A percentile compares a stretch with the other conserved stretches of the same genome.
Evolutionary conservation across 2,329 filamentous ascomycete species (phyloP).

Genomic region (Penicillium sp.): DNA sequence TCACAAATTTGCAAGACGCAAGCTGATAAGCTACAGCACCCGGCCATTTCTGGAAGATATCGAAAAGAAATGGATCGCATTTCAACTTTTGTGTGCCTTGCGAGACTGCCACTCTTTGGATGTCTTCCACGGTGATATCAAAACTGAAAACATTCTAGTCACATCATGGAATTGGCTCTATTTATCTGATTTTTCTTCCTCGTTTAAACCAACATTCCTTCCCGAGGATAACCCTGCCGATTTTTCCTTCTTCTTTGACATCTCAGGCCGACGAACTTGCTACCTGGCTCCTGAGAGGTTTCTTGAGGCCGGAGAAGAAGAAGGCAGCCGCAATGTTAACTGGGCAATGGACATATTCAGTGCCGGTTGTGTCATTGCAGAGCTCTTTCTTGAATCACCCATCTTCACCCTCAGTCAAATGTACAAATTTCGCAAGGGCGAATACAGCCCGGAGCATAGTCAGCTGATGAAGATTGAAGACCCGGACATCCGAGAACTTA

Average conservation of each 20-base stretch:
- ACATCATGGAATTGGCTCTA: slow-evolving; percentile 99
- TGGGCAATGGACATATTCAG: slow-evolving; percentile 99
- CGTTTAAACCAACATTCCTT: slow-evolving; percentile 90
- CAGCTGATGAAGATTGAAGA: slow-evolving; percentile 87
- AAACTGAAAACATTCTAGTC: slow-evolving; percentile 94
- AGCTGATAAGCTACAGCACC: slow-evolving; percentile 65
- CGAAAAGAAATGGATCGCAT: slow-evolving; percentile 98
- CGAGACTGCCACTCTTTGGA: slow-evolving; percentile 88
- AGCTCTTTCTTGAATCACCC: slow-evolving; percentile 90
- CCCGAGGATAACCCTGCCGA: slow-evolving; percentile 97
- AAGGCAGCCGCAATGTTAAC: slow-evolving; percentile 66
- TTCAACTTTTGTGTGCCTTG: slow-evolving; percentile 89
- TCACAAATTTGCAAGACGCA: not conserved
- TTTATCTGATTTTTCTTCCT: slow-evolving; percentile 93
- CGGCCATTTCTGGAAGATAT: slow-evolving; percentile 95
- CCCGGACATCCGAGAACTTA: slow-evolving; percentile 81
- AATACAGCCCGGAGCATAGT: slow-evolving; percentile 84
- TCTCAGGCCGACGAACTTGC: slow-evolving; percentile 86
- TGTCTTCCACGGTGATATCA: slow-evolving; percentile 96
- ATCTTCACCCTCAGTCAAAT: slow-evolving; percentile 98
- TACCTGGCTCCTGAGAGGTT: slow-evolving; percentile 96
- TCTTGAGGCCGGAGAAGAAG: slow-evolving; percentile 69
- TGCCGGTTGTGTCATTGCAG: slow-evolving; percentile 92
- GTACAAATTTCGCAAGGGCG: slow-evolving; percentile 88
- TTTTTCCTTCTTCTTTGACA: slow-evolving; percentile 98